These are phyloP conservation scores for Escallonia rubra DNA, from an alignment of 129 eudicot species.

Conservation along the genomic window DNA sequence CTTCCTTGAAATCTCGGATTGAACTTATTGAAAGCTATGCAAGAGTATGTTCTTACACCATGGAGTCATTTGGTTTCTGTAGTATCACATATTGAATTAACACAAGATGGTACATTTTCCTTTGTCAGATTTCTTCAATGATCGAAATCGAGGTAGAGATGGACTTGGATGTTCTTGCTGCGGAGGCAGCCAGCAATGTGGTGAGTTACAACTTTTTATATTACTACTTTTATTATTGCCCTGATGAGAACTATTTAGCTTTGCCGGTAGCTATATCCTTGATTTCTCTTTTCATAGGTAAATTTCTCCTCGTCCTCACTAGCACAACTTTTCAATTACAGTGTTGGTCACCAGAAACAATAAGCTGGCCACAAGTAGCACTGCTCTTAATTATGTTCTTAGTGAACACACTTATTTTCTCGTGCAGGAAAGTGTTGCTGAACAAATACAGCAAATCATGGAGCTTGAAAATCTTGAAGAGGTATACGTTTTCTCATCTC, in stretches of 20 bases:
- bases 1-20: conserved; percentile 65
- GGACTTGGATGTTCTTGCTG: conserved; percentile 95
- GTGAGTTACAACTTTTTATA: conserved; percentile 26
- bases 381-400: not conserved
- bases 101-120: not conserved
- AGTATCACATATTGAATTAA: no score
- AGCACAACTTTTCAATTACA: no score
- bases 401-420: conserved; percentile 5
- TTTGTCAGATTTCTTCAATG: conserved; percentile 88
- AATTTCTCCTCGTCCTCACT: not conserved
- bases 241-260: not conserved
- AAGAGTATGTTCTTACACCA: conserved; percentile 49
- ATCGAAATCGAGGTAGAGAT: conserved; percentile 98
- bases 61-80: no score
- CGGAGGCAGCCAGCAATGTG: conserved; percentile 80
- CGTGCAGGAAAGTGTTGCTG: conserved; percentile 80
- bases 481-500: conserved; percentile 33
- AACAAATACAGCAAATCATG: conserved; percentile 91
- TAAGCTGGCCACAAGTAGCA: not conserved
- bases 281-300: not conserved
- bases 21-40: conserved; percentile 95
- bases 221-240: not conserved
- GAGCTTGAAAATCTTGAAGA: conserved; percentile 98
- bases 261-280: not conserved
- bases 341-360: no score